Conservation (phyloP, 2,329 filamentous ascomycete genomes). For the Apiospora malaysiana region DNA sequence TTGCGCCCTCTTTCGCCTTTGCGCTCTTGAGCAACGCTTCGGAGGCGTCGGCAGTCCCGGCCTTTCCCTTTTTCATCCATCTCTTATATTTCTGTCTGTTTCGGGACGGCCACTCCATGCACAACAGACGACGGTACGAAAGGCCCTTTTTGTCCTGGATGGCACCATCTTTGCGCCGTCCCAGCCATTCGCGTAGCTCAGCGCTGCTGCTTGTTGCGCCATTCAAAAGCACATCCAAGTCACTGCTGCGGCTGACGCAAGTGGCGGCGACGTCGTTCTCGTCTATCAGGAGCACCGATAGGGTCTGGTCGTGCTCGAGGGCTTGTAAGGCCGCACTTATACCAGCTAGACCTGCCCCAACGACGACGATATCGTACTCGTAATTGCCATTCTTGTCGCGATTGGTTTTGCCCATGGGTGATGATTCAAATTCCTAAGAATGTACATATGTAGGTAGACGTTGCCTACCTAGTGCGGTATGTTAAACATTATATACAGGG, state of each 20-base stretch:
- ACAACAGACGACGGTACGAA: not conserved
- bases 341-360: not conserved
- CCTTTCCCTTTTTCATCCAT: not conserved
- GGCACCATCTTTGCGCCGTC: not conserved
- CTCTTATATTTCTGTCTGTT: too few relatives aligned
- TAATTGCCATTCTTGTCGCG: not conserved
- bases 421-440: not conserved
- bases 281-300: not conserved
- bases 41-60: not conserved
- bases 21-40: not conserved
- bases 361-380: constrained; percentile 1
- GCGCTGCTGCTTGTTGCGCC: not conserved
- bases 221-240: not conserved
- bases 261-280: not conserved
- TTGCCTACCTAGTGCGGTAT: not conserved
- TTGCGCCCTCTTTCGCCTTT: not conserved
- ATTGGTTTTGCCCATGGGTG: not conserved
- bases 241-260: not conserved
- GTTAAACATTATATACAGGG: not conserved
- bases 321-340: not conserved
- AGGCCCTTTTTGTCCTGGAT: not conserved
- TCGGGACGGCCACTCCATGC: not conserved
- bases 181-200: not conserved
- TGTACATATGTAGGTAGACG: not conserved
- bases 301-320: not conserved